Evolutionary conservation across 2,329 filamentous ascomycete genomes (phyloP).

Genomic region (Aspergillus melleus): DNA sequence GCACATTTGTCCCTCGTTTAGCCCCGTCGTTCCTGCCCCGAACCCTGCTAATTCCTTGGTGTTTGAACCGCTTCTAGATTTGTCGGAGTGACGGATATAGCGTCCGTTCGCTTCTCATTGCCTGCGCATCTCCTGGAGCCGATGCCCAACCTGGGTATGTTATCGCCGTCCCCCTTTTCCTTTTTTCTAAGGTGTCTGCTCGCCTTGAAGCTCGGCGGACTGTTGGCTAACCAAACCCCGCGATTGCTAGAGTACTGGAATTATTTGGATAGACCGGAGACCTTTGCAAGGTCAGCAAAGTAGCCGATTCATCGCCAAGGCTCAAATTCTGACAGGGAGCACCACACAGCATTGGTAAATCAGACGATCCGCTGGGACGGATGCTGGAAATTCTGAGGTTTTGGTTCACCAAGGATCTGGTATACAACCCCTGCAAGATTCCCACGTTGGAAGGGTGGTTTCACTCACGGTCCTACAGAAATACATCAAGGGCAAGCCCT

Average conservation of each 20-base stretch:
- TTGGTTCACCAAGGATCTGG: constrained; percentile 97
- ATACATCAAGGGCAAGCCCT: constrained; percentile 97
- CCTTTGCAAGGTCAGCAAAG: constrained; percentile 65
- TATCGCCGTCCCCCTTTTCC: not conserved
- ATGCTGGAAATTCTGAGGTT: constrained; percentile 95
- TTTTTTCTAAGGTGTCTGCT: not conserved
- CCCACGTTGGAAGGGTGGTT: constrained; percentile 3
- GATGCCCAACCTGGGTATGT: constrained; percentile 78
- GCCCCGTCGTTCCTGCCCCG: constrained; percentile 30
- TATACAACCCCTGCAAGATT: constrained; percentile 32
- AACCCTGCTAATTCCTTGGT: constrained; percentile 13
- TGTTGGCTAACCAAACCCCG: constrained; percentile 15
- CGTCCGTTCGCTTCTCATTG: constrained; percentile 90
- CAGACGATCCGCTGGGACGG: constrained; percentile 84
- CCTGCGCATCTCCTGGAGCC: constrained; percentile 95
- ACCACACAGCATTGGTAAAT: constrained; percentile 70
- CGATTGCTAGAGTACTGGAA: constrained; percentile 83
- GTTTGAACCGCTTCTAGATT: constrained; percentile 60
- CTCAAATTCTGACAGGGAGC: constrained; percentile 38
- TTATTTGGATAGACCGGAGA: constrained; percentile 91
- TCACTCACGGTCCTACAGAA: constrained; percentile 56
- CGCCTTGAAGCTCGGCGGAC: not conserved
- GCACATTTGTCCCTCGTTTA: not conserved
- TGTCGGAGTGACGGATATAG: constrained; percentile 93
- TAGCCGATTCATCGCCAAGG: constrained; percentile 18